Percentiles rank a stretch among this genome's conserved stretches.
Evolutionary conservation across 2,329 filamentous ascomycete genomes (phyloP).

Genomic region (Amylocarpus encephaloides): DNA sequence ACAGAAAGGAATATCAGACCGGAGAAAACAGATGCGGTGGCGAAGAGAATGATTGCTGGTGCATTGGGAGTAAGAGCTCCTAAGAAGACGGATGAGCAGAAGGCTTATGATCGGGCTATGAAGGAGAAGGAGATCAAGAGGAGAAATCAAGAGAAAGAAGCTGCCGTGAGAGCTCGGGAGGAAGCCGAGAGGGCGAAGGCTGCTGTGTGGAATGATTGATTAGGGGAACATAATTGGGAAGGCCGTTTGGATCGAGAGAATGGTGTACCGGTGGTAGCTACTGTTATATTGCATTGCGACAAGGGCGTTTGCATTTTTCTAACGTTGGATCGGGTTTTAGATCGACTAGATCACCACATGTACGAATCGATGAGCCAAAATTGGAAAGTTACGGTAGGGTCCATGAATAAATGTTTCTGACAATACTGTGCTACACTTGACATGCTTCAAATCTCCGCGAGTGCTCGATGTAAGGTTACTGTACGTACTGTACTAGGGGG

Average conservation of each 20-base stretch:
- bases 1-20: conserved; percentile 44
- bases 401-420: too few relatives aligned
- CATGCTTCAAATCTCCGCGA: too few relatives aligned
- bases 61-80: conserved; percentile 77
- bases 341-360: neutral
- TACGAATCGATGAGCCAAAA: too few relatives aligned
- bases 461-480: too few relatives aligned
- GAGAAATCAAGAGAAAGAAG: conserved; percentile 63
- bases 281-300: neutral
- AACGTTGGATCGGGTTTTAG: neutral
- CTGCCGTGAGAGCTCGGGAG: conserved; percentile 53
- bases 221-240: neutral
- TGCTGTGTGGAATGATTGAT: conserved; percentile 75
- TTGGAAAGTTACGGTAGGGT: too few relatives aligned
- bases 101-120: conserved; percentile 74
- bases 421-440: too few relatives aligned
- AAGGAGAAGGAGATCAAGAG: conserved; percentile 79
- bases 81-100: conserved; percentile 80
- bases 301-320: neutral
- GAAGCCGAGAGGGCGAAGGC: conserved; percentile 68
- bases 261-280: neutral
- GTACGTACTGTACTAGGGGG: too few relatives aligned
- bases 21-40: conserved; percentile 91
- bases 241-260: neutral
- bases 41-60: conserved; percentile 81